Base-by-base conservation (phyloP, 164 flowering plant genomes). In the Vitis rotundifolia region DNA sequence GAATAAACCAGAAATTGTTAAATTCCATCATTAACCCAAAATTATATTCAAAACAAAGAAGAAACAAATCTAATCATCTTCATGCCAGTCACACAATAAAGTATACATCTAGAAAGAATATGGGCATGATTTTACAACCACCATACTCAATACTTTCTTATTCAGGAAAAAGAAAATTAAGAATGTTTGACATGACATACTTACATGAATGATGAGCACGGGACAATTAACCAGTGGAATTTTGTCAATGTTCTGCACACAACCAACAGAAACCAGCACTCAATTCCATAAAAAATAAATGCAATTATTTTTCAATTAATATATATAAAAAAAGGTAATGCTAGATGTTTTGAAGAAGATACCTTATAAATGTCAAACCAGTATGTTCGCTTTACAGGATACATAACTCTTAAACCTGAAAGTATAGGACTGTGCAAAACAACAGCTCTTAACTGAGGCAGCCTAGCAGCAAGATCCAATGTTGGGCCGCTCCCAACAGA, bases 341-440 rank as follows among this genome's bases (percentile, higher is more conserved):
- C 13, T 55, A 26, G 47, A 66, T 14, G 16, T 11, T 51, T 50
- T 5, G 53, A 18, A 11, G 29, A 18, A 64, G 9, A 68, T 73
- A 93, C 97, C 97, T 93, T 93, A 73, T 91, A 91, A 56, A 93
- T 93, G 80, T 93, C 98, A 71, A 93, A 91, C 98, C 98, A 93
- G 67, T 91, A 93, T 57, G 94, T 83, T 11, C 89, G 90, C 75
- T 90, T 93, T 47, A 93, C 98, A 65, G 97, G 91, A 80, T 93
- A 93, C 98, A 93, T 90, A 63, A 93, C 98, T 81, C 98, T 78
- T 59, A 93, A 82, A 13, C 98, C 97, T 2, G 98, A 93, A n/a
- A 91, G 88, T 69, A 93, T 89, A 64, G 98, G 97, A 79, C 97
- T 91, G 67, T 93, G 98, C 55, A 93, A 80, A 73, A 93, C 86